These are phyloP conservation scores for Tripterygium wilfordii DNA, from an alignment of 177 flowering plant species.

Conservation along the genomic window DNA sequence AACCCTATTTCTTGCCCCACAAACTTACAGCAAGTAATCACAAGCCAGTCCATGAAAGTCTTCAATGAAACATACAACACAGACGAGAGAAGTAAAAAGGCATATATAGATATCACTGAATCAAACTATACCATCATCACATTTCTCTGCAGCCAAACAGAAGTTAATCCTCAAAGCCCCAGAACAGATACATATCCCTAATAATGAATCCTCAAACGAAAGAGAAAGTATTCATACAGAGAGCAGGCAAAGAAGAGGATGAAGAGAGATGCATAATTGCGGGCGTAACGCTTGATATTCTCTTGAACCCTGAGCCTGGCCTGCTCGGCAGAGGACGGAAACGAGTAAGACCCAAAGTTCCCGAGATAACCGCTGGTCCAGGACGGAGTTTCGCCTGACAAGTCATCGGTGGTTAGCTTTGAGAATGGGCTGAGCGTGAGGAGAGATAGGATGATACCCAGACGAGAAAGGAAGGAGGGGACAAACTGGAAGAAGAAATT, in stretches of 20 bases:
- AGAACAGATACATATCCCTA: no score
- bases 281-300: constrained; percentile 81
- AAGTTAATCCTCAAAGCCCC: no score
- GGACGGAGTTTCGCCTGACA: constrained; percentile 50
- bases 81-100: no score
- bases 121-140: no score
- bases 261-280: constrained; percentile 58
- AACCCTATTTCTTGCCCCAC: no score
- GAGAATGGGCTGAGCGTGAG: constrained; percentile 75
- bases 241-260: constrained; percentile 70
- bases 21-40: no score
- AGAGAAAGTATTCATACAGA: constrained; percentile 35
- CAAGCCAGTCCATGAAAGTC: no score
- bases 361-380: constrained; percentile 81
- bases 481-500: constrained; percentile 10
- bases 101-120: no score
- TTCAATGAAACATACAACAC: no score
- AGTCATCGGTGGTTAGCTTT: constrained; percentile 70
- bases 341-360: constrained; percentile 50
- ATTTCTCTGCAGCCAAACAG: no score
- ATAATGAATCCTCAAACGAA: no score
- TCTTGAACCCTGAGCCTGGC: constrained; percentile 72
- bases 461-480: constrained; percentile 24
- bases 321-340: constrained; percentile 66
- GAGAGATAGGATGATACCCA: constrained; percentile 51